Conservation (phyloP, 2,329 filamentous ascomycete species). For the Pseudogymnoascus sp. region DNA sequence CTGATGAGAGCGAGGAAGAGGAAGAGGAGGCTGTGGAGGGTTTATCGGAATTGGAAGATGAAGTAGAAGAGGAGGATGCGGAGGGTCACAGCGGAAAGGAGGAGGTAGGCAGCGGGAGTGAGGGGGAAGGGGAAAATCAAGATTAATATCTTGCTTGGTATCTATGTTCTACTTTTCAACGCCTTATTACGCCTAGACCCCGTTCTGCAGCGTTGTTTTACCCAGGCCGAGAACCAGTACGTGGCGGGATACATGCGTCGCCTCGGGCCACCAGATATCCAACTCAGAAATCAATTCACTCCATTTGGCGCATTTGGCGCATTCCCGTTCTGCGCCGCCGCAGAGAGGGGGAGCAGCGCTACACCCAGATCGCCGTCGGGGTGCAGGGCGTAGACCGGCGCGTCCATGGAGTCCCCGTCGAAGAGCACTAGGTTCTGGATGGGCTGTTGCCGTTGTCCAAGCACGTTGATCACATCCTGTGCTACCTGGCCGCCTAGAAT, state of each 20-base stretch:
- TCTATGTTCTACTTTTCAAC: conserved; percentile 10
- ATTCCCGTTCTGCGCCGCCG: conserved; percentile 19
- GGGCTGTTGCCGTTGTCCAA: conserved; percentile 84
- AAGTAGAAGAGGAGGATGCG: conserved; percentile 20
- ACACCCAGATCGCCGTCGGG: conserved; percentile 53
- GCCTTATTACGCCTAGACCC: background rate
- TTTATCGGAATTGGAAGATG: conserved; percentile 24
- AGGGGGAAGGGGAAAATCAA: conserved; percentile 20
- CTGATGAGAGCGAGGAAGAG: conserved; percentile 22
- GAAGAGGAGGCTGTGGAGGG: conserved; percentile 23
- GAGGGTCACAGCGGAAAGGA: conserved; percentile 26
- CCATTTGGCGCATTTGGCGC: background rate
- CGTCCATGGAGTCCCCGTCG: conserved; percentile 74
- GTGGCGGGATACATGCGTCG: background rate
- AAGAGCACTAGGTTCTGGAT: conserved; percentile 94
- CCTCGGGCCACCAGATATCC: conserved; percentile 12
- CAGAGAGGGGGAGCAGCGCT: conserved; percentile 35
- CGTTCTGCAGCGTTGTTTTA: background rate
- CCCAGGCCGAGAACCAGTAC: background rate
- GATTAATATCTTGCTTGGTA: conserved; percentile 20
- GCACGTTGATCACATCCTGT: conserved; percentile 95
- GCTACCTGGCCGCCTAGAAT: conserved; percentile 85
- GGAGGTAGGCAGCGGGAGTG: conserved; percentile 29
- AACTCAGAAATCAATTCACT: conserved; percentile 13
- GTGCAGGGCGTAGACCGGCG: conserved; percentile 74